Evolutionary conservation across 108 stramenopile genomes (phyloP).

Genomic region (Nitzschia sp.): DNA sequence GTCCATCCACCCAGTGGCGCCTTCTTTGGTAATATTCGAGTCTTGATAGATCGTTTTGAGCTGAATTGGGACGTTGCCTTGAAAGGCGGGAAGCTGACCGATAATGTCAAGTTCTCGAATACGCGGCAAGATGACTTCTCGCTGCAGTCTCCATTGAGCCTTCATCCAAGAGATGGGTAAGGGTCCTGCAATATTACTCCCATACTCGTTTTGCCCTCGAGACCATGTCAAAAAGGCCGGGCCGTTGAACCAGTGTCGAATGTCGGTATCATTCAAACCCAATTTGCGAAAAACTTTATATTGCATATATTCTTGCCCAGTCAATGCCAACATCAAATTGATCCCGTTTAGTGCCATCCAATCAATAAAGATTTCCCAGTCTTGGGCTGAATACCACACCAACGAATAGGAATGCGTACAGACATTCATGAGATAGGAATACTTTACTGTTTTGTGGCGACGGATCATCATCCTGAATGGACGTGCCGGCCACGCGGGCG

Average conservation of each 20-base stretch:
- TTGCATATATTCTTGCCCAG: conserved; percentile 56
- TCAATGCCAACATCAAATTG: conserved; percentile 46
- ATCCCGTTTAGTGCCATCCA: conserved; percentile 48
- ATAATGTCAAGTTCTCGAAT: conserved; percentile 44
- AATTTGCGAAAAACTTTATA: conserved; percentile 35
- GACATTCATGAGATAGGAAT: conserved; percentile 46
- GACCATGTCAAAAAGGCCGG: conserved; percentile 57
- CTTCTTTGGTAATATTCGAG: conserved; percentile 43
- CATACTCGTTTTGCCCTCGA: conserved; percentile 54
- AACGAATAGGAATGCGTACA: conserved; percentile 54
- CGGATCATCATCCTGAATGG: background rate
- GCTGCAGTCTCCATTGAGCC: conserved; percentile 39
- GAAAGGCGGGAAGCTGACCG: conserved; percentile 50
- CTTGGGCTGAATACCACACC: conserved; percentile 43
- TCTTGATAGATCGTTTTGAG: conserved; percentile 32
- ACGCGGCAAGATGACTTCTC: conserved; percentile 40
- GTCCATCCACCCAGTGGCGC: conserved; percentile 50
- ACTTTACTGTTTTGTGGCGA: background rate
- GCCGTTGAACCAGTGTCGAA: conserved; percentile 58
- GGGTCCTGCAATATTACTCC: conserved; percentile 39
- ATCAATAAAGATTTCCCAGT: conserved; percentile 47
- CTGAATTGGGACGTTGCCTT: conserved; percentile 53
- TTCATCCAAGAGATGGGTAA: conserved; percentile 42
- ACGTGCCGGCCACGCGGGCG: background rate
- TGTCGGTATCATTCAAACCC: conserved; percentile 40